These are phyloP conservation scores for Hordeum pubiflorum DNA, from an alignment of 202 grass and related monocot genomes.

Conservation along the genomic window DNA sequence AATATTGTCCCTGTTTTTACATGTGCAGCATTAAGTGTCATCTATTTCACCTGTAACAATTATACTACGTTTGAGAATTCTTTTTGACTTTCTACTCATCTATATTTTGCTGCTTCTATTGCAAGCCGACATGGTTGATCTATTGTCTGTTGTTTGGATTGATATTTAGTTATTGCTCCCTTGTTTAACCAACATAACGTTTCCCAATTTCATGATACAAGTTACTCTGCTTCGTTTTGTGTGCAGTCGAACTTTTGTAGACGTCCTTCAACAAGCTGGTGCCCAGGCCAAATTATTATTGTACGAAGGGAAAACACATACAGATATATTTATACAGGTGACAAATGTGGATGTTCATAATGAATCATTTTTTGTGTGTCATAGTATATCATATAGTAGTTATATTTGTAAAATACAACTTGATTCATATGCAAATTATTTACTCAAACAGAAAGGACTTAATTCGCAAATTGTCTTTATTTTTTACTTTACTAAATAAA, in stretches of 20 bases:
- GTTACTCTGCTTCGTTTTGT: slow-evolving; percentile 29
- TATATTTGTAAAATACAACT: background rate
- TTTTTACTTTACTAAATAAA: background rate
- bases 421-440: background rate
- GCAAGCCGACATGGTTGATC: background rate
- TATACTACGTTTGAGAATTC: background rate
- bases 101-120: slow-evolving; percentile 12
- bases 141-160: background rate
- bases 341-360: background rate
- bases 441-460: background rate
- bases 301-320: slow-evolving; percentile 97
- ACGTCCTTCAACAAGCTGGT: slow-evolving; percentile 50
- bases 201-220: slow-evolving; percentile 19
- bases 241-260: slow-evolving; percentile 64
- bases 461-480: background rate
- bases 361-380: background rate
- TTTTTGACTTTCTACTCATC: slow-evolving; percentile 4
- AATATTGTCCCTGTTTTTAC: background rate
- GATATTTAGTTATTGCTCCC: background rate
- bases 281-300: slow-evolving; percentile 71
- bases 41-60: slow-evolving; percentile 6
- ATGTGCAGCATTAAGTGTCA: background rate
- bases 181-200: background rate
- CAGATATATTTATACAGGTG: slow-evolving; percentile 96
- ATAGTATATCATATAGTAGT: background rate